Conservation (phyloP, 345 rosid genomes). For the Ricinus communis region DNA sequence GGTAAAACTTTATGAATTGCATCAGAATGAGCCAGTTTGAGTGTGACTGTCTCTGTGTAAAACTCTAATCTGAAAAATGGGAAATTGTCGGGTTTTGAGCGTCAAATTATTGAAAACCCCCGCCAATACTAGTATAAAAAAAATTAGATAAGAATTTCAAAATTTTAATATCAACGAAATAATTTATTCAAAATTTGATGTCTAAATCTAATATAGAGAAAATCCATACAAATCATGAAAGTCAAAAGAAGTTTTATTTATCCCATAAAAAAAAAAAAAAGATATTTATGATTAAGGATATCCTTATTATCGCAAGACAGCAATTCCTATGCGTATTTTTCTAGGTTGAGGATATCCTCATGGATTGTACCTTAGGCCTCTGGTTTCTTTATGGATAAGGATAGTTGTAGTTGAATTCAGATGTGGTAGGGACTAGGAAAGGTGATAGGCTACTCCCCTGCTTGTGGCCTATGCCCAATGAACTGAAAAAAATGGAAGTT, state of each 20-base stretch:
- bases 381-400: background rate
- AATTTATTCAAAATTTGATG: too few species aligned
- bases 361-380: background rate
- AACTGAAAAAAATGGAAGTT: background rate
- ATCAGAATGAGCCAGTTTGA: background rate
- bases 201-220: too few species aligned
- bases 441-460: background rate
- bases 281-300: too few species aligned
- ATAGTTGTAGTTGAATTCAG: background rate
- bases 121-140: too few species aligned
- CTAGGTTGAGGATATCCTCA: background rate
- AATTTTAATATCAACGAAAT: too few species aligned
- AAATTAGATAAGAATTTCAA: too few species aligned
- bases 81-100: background rate
- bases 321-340: background rate
- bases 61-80: background rate
- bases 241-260: too few species aligned
- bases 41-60: too few species aligned
- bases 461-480: background rate
- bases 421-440: too few species aligned
- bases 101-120: background rate
- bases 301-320: background rate
- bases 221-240: too few species aligned
- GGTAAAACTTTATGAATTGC: slow-evolving; percentile 28
- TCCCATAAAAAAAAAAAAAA: too few species aligned